Evolutionary conservation across 495 filamentous ascomycete species (phyloP), one percentile per base, ranked within the genome.

Genomic region (Trichoderma asperelloides): DNA sequence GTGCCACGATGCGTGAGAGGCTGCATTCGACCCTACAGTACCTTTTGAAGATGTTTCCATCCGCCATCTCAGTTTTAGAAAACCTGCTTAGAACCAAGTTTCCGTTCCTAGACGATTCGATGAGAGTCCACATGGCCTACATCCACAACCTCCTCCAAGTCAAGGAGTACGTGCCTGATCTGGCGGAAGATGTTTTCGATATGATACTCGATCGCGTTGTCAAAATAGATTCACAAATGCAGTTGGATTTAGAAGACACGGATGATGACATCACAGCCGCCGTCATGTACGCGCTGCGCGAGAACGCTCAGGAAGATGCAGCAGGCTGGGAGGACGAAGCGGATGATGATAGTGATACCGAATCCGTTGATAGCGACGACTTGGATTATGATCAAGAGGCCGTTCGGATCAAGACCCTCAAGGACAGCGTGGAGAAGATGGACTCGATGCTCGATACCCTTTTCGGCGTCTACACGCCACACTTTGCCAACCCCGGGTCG

Each of bases 201-300:
- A 77, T 97, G 21, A 87, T 97, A 49, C 90, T 89, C 13, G 89
- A 94, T 43, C 85, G 88, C 64, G 79, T 97, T 4, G 91, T 97
- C 67, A 96, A 95, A 76, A 88, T 81, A 60, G 95, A 99, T 70
- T 90, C 96, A 3, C 91, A 96, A 73, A 92, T 98, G 73, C 93
- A 97, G 75, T 86, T 91, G 13, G 92, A 98, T 70, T 83, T 97
- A 70, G 92, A 97, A 67, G 91, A 96, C 69, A 77, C 95, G 64
- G 81, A 84, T 41, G 82, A 85, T 66, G 84, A 83, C 60, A 76
- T 81, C 62, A 77, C 79, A 4, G 77, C 80, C 3, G 72, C 76
- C 70, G 82, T 82, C 16, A 73, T 84, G 70, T 74, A 77, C 65
- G 43, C 64, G 64, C 76, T 69, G 68, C 76, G 72, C 67, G 73